A percentile compares a stretch with the other conserved stretches of the same genome.
phyloP scores from a whole-genome alignment of 352 stramenopile genomes.

The Peronospora destructor region DNA sequence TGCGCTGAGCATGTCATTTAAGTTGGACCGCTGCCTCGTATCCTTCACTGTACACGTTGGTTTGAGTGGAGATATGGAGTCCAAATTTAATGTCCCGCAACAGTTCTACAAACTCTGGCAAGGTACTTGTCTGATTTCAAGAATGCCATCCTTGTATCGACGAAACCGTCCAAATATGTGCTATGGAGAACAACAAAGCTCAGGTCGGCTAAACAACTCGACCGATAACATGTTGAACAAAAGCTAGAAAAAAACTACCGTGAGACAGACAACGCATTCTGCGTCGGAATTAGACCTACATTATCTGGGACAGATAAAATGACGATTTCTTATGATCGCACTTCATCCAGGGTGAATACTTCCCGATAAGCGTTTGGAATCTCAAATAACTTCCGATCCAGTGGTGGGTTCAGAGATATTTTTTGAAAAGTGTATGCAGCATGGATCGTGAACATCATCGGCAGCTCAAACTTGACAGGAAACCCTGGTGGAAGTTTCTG shows the following conservation, averaged over 20 bases:
- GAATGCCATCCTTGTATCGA: too few relatives aligned
- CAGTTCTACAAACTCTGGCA: background rate
- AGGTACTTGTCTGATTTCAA: slow-evolving; percentile 3
- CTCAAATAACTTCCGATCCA: slow-evolving; percentile 49
- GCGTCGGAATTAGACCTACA: slow-evolving; percentile 9
- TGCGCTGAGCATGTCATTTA: background rate
- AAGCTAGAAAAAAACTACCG: too few relatives aligned
- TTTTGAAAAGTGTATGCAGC: slow-evolving; percentile 81
- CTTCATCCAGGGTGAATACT: slow-evolving; percentile 54
- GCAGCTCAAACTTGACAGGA: slow-evolving; percentile 74
- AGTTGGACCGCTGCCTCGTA: background rate
- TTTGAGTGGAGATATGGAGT: slow-evolving; percentile 7
- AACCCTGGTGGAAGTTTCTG: slow-evolving; percentile 78
- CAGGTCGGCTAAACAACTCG: too few relatives aligned
- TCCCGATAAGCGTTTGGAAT: slow-evolving; percentile 46
- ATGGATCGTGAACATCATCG: slow-evolving; percentile 77
- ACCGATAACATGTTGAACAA: too few relatives aligned
- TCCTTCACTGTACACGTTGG: background rate
- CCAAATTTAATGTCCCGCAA: slow-evolving; percentile 8
- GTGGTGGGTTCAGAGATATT: slow-evolving; percentile 40
- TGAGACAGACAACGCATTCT: too few relatives aligned
- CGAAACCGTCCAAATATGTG: too few relatives aligned
- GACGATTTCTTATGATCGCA: slow-evolving; percentile 27
- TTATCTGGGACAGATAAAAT: background rate
- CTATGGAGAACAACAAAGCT: too few relatives aligned